These are phyloP conservation scores for Leccinum boreale DNA, from an alignment of 768 basidiomycete genomes.

Conservation along the genomic window DNA sequence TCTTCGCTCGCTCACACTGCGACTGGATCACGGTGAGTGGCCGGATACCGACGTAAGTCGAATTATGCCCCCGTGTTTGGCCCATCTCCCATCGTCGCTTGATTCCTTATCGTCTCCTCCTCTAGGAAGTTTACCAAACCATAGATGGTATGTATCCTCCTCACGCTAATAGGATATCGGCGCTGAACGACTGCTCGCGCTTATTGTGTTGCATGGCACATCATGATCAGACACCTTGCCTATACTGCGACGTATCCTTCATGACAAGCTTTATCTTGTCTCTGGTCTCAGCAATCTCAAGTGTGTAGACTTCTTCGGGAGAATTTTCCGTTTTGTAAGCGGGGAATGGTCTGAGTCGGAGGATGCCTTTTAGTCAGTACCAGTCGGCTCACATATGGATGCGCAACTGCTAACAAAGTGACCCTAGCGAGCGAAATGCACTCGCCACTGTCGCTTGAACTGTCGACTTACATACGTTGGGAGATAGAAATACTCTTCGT, in stretches of 20 bases:
- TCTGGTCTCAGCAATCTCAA: background rate
- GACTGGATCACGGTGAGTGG: background rate
- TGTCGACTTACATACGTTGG: no score
- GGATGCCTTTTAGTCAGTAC: background rate
- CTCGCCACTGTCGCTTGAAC: no score
- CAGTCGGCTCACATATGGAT: no score
- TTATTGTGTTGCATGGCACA: background rate
- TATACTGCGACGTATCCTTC: background rate
- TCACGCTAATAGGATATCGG: background rate
- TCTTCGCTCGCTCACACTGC: background rate
- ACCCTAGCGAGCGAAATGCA: no score
- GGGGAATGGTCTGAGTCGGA: background rate
- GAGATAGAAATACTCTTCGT: no score
- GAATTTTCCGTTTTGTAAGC: background rate
- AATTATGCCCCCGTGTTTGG: background rate
- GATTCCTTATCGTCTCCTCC: background rate
- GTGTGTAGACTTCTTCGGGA: background rate
- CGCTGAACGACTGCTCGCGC: background rate
- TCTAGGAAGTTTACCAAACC: background rate
- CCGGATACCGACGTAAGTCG: background rate
- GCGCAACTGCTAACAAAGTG: no score
- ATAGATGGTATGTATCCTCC: background rate
- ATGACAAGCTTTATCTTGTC: background rate
- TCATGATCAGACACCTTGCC: background rate
- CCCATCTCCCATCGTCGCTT: background rate